Percentiles rank a stretch among this genome's conserved stretches.
Conservation (phyloP, 2,329 filamentous ascomycete species). For the Pyrenophora teres region DNA sequence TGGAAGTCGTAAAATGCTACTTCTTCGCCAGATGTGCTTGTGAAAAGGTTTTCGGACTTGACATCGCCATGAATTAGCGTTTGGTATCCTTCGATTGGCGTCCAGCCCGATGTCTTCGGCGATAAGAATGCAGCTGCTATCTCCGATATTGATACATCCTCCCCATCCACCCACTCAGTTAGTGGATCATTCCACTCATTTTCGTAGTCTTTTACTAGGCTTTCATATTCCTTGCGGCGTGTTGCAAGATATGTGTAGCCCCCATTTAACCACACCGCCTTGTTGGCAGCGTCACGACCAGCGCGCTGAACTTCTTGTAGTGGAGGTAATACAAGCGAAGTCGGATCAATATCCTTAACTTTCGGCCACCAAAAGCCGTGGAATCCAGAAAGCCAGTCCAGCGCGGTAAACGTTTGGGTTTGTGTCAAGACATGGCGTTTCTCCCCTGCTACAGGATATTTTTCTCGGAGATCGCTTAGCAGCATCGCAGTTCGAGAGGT, state of each 20-base stretch:
- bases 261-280: slow-evolving; percentile 64
- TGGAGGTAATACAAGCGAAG: slow-evolving; percentile 58
- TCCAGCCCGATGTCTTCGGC: slow-evolving; percentile 41
- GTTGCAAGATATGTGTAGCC: slow-evolving; percentile 73
- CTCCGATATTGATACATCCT: slow-evolving; percentile 54
- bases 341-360: slow-evolving; percentile 29
- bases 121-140: slow-evolving; percentile 58
- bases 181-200: slow-evolving; percentile 62
- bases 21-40: slow-evolving; percentile 52
- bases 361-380: slow-evolving; percentile 60
- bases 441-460: slow-evolving; percentile 62
- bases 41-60: slow-evolving; percentile 71
- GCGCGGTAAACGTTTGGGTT: slow-evolving; percentile 57
- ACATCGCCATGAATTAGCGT: slow-evolving; percentile 71
- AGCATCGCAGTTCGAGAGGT: slow-evolving; percentile 58
- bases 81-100: slow-evolving; percentile 50
- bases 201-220: slow-evolving; percentile 52
- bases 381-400: slow-evolving; percentile 68
- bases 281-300: slow-evolving; percentile 23
- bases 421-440: slow-evolving; percentile 56
- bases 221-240: slow-evolving; percentile 60
- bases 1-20: slow-evolving; percentile 73
- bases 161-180: slow-evolving; percentile 44
- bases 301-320: slow-evolving; percentile 56
- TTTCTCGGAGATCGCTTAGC: slow-evolving; percentile 60